These are phyloP conservation scores for Sugiyamaella xylanicola DNA, from an alignment of 1,139 yeast genomes.

Conservation along the genomic window DNA sequence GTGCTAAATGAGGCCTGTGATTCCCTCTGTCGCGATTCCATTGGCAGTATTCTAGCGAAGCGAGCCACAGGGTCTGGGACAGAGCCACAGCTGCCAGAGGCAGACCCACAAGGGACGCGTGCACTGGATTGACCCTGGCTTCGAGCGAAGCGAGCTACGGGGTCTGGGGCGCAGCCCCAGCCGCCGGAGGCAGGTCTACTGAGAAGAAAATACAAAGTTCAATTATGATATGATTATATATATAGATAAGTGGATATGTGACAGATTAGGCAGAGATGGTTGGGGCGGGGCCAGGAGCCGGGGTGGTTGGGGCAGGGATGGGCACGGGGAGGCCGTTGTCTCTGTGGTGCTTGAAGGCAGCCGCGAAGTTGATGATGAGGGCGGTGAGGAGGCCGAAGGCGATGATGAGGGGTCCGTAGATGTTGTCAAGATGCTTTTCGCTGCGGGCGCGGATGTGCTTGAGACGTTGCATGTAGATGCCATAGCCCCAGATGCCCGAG, in stretches of 20 bases:
- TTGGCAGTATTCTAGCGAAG: background rate
- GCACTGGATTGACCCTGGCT: too few species aligned
- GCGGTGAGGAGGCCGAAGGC: conserved; percentile 70
- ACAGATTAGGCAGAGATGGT: background rate
- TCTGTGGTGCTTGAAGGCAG: conserved; percentile 17
- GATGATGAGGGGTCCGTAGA: conserved; percentile 82
- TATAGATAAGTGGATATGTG: background rate
- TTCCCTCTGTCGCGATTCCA: too few species aligned
- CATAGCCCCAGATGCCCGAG: conserved; percentile 88
- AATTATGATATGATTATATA: background rate
- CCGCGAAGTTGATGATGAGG: conserved; percentile 63
- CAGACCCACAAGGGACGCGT: too few species aligned
- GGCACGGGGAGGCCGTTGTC: conserved; percentile 1
- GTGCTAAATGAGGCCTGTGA: too few species aligned
- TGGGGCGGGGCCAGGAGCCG: background rate
- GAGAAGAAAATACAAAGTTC: background rate
- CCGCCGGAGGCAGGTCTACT: background rate
- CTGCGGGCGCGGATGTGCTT: conserved; percentile 76
- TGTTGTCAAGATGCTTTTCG: conserved; percentile 84
- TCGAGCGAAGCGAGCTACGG: background rate
- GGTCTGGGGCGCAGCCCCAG: background rate
- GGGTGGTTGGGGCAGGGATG: background rate
- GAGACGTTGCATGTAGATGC: conserved; percentile 69
- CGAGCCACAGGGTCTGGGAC: background rate
- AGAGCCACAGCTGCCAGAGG: background rate